phyloP scores from a whole-genome alignment of 805 yeast species.

The Barnettozyma siamensis region DNA sequence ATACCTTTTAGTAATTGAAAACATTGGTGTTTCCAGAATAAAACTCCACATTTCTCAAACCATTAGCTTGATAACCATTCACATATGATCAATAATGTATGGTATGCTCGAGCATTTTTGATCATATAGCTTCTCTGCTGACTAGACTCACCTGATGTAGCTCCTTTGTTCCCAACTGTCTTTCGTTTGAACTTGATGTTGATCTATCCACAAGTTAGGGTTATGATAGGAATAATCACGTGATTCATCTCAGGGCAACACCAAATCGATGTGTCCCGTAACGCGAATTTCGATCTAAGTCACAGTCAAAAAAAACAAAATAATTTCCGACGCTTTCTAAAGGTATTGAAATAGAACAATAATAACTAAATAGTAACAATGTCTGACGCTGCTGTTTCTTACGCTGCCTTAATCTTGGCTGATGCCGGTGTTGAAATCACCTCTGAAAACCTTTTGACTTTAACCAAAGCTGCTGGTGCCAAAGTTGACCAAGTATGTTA shows the following conservation, averaged over 20 bases:
- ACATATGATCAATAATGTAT: no score
- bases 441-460: slow-evolving; percentile 67
- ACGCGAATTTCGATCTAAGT: neutral
- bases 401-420: slow-evolving; percentile 98
- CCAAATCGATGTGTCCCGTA: neutral
- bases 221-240: slow-evolving; percentile 2
- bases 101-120: no score
- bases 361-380: slow-evolving; percentile 31
- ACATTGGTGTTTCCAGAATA: no score
- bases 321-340: neutral
- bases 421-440: slow-evolving; percentile 95
- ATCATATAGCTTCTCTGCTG: no score
- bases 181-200: no score
- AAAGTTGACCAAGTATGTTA: slow-evolving; percentile 49
- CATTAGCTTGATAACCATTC: no score
- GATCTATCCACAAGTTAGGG: no score
- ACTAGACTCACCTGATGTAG: no score
- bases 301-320: neutral
- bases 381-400: slow-evolving; percentile 94
- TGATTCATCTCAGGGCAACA: neutral
- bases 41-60: no score
- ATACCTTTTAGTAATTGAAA: no score
- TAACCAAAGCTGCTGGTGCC: slow-evolving; percentile 74
- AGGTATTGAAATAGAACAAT: neutral
- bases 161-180: no score